A percentile compares a stretch with the other conserved stretches of the same genome.
Conservation (phyloP, 1,284 basidiomycete genomes). For the Puccinia horiana region DNA sequence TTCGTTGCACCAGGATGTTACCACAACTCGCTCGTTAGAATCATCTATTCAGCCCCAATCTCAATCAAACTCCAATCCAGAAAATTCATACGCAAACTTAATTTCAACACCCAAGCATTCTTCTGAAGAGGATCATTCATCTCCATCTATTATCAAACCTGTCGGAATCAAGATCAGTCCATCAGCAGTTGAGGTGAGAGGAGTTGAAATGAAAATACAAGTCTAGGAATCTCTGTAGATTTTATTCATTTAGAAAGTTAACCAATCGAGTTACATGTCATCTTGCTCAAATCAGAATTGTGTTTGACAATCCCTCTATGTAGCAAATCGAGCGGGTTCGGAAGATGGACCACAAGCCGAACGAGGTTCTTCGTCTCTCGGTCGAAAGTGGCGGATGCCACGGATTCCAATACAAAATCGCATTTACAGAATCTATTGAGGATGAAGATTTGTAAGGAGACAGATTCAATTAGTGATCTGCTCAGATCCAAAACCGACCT, state of each 20-base stretch:
- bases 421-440: constrained; percentile 66
- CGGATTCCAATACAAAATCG: constrained; percentile 88
- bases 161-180: constrained; percentile 19
- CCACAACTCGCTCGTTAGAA: background rate
- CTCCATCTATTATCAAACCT: background rate
- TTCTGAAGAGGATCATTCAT: background rate
- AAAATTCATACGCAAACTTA: background rate
- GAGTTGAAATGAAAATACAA: background rate
- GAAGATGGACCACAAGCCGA: constrained; percentile 58
- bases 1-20: background rate
- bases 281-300: constrained; percentile 1
- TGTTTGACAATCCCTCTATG: background rate
- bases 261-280: background rate
- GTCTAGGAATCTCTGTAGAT: background rate
- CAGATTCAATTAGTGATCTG: constrained; percentile 12
- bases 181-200: constrained; percentile 27
- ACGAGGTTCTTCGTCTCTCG: constrained; percentile 71
- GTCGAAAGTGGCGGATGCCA: constrained; percentile 90
- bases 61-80: background rate
- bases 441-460: constrained; percentile 75
- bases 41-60: background rate
- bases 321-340: constrained; percentile 30
- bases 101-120: constrained; percentile 1
- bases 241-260: background rate
- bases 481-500: constrained; percentile 1